phyloP scores from a whole-genome alignment of 352 stramenopile species.

The Pythium aquatile region DNA sequence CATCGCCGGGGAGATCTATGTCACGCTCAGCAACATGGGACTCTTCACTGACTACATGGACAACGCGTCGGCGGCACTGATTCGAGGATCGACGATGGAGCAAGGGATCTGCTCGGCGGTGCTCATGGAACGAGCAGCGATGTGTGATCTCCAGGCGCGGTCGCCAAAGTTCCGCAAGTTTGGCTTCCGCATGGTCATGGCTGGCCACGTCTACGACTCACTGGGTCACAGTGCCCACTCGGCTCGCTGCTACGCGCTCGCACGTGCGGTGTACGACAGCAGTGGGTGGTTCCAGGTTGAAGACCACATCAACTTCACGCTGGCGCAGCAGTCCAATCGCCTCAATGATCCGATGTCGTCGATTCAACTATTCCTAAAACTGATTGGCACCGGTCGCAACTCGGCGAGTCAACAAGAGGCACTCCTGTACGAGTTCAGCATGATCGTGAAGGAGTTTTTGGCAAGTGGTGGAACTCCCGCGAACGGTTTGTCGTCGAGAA shows the following conservation, averaged over 20 bases:
- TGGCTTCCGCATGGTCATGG: constrained; percentile 89
- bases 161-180: constrained; percentile 85
- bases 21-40: constrained; percentile 64
- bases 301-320: constrained; percentile 88
- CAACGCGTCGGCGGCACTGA: constrained; percentile 74
- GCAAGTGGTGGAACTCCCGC: constrained; percentile 29
- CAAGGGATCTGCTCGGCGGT: constrained; percentile 83
- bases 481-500: constrained; percentile 22
- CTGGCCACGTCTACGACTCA: constrained; percentile 79
- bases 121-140: constrained; percentile 71
- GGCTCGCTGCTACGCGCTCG: constrained; percentile 77
- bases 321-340: constrained; percentile 78
- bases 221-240: constrained; percentile 71
- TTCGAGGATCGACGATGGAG: constrained; percentile 83
- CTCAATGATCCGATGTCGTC: constrained; percentile 75
- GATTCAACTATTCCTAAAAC: constrained; percentile 84
- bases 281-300: constrained; percentile 85
- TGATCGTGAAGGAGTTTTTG: constrained; percentile 82
- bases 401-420: constrained; percentile 81
- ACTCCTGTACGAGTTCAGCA: constrained; percentile 79
- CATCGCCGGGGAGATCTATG: constrained; percentile 81
- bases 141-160: constrained; percentile 73
- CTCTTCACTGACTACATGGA: constrained; percentile 89
- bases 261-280: constrained; percentile 74
- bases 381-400: constrained; percentile 80